Evolutionary conservation across 306 rosid genomes (phyloP).

Genomic region (Pyrus communis): DNA sequence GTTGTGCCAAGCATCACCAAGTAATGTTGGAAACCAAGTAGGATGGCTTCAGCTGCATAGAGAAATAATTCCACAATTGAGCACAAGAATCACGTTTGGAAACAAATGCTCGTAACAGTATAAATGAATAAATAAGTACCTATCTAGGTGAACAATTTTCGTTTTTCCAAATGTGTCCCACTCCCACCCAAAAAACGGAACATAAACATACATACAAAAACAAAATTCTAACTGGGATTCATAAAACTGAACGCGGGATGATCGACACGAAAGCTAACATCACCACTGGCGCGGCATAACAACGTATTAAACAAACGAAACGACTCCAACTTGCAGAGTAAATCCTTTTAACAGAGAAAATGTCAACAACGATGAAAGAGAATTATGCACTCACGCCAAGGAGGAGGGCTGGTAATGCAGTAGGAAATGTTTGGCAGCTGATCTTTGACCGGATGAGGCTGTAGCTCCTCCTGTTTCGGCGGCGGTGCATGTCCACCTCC

Average conservation of each 20-base stretch:
- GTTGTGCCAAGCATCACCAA: slow-evolving; percentile 97
- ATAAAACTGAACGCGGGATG: background rate
- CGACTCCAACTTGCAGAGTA: background rate
- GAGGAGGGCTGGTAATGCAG: slow-evolving; percentile 99
- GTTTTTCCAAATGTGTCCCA: background rate
- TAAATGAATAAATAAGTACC: background rate
- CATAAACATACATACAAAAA: background rate
- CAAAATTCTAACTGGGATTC: background rate
- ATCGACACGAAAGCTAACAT: background rate
- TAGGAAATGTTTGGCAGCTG: slow-evolving; percentile 75
- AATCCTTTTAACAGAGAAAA: background rate
- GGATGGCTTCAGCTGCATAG: slow-evolving; percentile 83
- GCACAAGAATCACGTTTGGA: slow-evolving; percentile 15
- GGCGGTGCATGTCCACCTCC: slow-evolving; percentile 69
- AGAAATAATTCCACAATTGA: slow-evolving; percentile 8
- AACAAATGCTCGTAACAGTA: background rate
- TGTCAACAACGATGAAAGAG: background rate
- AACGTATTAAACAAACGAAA: background rate
- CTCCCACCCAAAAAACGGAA: background rate
- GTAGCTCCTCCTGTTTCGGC: slow-evolving; percentile 81
- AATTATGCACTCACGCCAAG: slow-evolving; percentile 75
- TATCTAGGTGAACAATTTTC: background rate
- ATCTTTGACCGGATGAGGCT: slow-evolving; percentile 85
- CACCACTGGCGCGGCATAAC: background rate
- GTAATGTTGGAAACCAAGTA: slow-evolving; percentile 97